A percentile compares a stretch with the other conserved stretches of the same genome.
These are phyloP conservation scores for Allium cepa DNA, from an alignment of 106 monocot species.

Conservation along the genomic window DNA sequence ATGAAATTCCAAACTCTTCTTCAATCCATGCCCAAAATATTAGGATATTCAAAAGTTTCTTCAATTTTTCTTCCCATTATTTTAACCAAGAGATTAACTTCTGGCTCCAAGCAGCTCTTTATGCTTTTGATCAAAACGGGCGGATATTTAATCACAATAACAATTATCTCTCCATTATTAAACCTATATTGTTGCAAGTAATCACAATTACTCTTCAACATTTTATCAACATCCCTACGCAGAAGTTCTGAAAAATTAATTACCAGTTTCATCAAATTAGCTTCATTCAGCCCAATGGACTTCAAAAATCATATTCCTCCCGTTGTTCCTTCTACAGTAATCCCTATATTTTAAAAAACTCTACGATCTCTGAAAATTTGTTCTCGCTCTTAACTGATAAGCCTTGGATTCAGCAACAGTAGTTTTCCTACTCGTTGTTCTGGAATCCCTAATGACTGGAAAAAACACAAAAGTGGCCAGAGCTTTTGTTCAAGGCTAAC, in stretches of 20 bases:
- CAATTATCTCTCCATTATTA: slow-evolving; percentile 27
- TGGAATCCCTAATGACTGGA: slow-evolving; percentile 51
- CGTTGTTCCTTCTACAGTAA: no score
- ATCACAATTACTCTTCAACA: slow-evolving; percentile 51
- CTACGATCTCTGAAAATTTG: slow-evolving; percentile 47
- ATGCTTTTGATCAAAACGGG: slow-evolving; percentile 78
- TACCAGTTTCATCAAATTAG: slow-evolving; percentile 43
- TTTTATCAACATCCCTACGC: slow-evolving; percentile 69
- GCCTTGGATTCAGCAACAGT: slow-evolving; percentile 75
- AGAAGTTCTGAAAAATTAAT: slow-evolving; percentile 59
- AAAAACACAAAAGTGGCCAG: slow-evolving; percentile 90
- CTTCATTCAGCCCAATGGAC: slow-evolving; percentile 48
- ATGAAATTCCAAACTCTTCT: slow-evolving; percentile 75
- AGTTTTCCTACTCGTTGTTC: slow-evolving; percentile 57
- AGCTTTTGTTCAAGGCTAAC: slow-evolving; percentile 89
- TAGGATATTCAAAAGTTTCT: slow-evolving; percentile 61
- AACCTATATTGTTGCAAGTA: slow-evolving; percentile 56
- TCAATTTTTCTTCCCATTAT: slow-evolving; percentile 59
- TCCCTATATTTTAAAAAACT: slow-evolving; percentile 12
- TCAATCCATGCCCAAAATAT: slow-evolving; percentile 73
- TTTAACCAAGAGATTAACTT: slow-evolving; percentile 61
- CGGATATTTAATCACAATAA: slow-evolving; percentile 63
- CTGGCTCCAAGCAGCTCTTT: slow-evolving; percentile 62
- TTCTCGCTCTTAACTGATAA: slow-evolving; percentile 83
- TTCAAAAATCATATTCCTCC: slow-evolving; percentile 51